These are phyloP conservation scores for Excoecaria agallocha DNA, from an alignment of 345 rosid genomes.

Conservation along the genomic window DNA sequence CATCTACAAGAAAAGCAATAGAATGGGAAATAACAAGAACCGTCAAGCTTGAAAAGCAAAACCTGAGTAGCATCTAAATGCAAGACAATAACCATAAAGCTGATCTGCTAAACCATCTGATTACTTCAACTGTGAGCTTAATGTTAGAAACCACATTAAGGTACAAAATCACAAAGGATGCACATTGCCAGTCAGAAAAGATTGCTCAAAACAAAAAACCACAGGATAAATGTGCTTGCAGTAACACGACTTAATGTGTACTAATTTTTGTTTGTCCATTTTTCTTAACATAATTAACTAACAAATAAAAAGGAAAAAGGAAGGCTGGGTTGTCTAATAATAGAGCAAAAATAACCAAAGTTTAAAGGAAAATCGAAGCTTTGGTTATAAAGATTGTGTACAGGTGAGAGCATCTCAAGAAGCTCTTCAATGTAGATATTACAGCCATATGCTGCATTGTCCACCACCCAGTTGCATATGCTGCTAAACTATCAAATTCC, in stretches of 20 bases:
- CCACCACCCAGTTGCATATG: not conserved
- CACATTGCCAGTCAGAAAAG: not conserved
- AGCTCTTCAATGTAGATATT: not conserved
- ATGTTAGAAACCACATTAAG: not conserved
- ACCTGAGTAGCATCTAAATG: not conserved
- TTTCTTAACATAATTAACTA: no score
- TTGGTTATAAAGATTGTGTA: not conserved
- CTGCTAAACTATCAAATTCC: not conserved
- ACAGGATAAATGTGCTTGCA: no score
- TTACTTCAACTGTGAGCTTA: not conserved
- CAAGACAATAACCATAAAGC: not conserved
- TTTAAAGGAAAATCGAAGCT: not conserved
- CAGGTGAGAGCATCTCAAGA: not conserved
- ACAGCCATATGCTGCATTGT: not conserved
- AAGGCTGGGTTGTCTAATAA: no score
- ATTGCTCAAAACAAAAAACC: not conserved
- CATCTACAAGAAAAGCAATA: conserved; percentile 38
- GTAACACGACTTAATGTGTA: no score
- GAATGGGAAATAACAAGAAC: conserved; percentile 1
- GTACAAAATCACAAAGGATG: not conserved
- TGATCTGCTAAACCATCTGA: not conserved
- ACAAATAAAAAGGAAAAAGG: no score
- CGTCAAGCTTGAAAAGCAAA: conserved; percentile 10
- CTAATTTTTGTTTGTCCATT: no score
- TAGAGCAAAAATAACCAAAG: no score